Evolutionary conservation across 345 rosid genomes (phyloP), one percentile per base, ranked within the genome.

Genomic region (Populus deltoides): DNA sequence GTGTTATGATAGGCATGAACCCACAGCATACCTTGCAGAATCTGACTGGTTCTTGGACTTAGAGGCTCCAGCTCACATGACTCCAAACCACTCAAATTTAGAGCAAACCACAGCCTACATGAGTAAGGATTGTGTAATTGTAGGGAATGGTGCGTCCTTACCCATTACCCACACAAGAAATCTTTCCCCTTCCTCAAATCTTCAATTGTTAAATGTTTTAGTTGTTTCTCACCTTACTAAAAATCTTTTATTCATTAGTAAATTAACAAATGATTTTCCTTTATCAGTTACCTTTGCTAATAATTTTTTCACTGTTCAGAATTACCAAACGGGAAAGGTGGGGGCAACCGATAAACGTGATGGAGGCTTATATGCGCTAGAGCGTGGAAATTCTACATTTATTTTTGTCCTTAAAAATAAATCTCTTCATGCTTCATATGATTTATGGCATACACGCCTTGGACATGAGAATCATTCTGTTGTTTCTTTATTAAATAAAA

Each of bases 401-500:
- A 4, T 66, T n/a, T 66, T 0, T 66, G 16, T 66, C 16, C 69
- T 66, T 66, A 2, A 24, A 66, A 35, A 73, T 73, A 73, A 73
- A 55, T 61, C 22, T 25, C 29, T 62, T 0, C 69, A 63, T 59
- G 70, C 39, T 62, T 74, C 39, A 5, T 62, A 36, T 74, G 70
- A 74, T 33, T 74, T 74, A 74, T 74, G 53, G 68, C 77, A 74
- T 74, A 17, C 77, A 27, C 22, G 4, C 35, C 77, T 74, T 74
- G 20, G 51, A 38, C 77, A 74, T 74, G 77, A 61, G 6, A 38
- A 35, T 17, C 68, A 57, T 59, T 57, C 7, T 39, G 29, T 70
- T 70, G 18, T 39, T 20, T 31, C 18, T n/a, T 25, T 66, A 16
- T 66, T 31, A 66, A 66, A 22, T 20, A 72, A 51, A 55, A 72